Evolutionary conservation across 2,329 filamentous ascomycete genomes (phyloP).

Genomic region (Claviceps maximensis): DNA sequence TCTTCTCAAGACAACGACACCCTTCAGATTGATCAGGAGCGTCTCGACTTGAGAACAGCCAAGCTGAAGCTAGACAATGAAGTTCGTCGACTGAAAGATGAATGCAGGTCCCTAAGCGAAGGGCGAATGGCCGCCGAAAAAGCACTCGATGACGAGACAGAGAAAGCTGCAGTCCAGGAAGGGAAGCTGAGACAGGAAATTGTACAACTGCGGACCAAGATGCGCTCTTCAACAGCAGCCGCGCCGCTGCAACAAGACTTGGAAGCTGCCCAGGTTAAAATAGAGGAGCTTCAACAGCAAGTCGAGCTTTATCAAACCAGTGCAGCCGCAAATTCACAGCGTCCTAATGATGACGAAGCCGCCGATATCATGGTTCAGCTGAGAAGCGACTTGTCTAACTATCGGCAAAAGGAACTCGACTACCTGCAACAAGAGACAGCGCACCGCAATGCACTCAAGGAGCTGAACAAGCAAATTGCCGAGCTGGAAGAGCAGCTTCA

Average conservation of each 20-base stretch:
- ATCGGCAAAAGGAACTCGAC: conserved; percentile 53
- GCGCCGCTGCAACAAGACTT: conserved; percentile 39
- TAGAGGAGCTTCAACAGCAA: conserved; percentile 51
- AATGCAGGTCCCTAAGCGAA: conserved; percentile 43
- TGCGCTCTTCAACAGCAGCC: conserved; percentile 30
- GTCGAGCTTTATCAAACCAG: conserved; percentile 40
- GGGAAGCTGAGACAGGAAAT: conserved; percentile 45
- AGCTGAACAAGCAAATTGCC: conserved; percentile 49
- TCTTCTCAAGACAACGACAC: conserved; percentile 44
- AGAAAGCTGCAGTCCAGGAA: conserved; percentile 53
- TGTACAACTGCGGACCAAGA: conserved; percentile 33
- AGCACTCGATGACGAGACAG: conserved; percentile 52
- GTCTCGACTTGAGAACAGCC: conserved; percentile 52
- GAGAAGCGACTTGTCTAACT: conserved; percentile 47
- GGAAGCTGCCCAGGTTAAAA: conserved; percentile 45
- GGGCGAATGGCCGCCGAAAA: conserved; percentile 47
- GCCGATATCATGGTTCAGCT: conserved; percentile 45
- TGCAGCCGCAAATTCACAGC: conserved; percentile 22
- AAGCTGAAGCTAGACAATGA: conserved; percentile 57
- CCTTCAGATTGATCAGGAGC: conserved; percentile 52
- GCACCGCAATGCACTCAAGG: conserved; percentile 48
- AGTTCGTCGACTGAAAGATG: conserved; percentile 49
- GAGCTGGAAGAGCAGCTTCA: conserved; percentile 57
- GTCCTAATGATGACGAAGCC: conserved; percentile 25
- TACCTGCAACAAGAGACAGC: conserved; percentile 51